Conservation (phyloP, 139 green algal species). For the Chlamydomonas sphaeroides region DNA sequence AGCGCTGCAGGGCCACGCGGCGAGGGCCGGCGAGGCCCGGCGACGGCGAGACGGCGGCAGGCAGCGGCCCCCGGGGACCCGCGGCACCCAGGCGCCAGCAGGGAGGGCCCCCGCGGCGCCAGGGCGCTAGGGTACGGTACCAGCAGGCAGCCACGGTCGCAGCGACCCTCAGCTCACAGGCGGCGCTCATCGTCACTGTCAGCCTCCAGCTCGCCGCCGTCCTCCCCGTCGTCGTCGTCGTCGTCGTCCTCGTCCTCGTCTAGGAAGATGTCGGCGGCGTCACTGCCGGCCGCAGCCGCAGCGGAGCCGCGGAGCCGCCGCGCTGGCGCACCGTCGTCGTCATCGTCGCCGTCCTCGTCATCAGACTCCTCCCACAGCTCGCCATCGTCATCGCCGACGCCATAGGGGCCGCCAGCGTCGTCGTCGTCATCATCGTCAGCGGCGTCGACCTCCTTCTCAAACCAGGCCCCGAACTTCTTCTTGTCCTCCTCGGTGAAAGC, state of each 20-base stretch:
- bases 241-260: slow-evolving; percentile 55
- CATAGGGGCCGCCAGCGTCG: neutral
- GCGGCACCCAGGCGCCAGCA: no score
- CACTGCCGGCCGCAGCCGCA: slow-evolving; percentile 35
- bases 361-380: slow-evolving; percentile 43
- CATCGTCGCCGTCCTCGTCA: slow-evolving; percentile 32
- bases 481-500: slow-evolving; percentile 93
- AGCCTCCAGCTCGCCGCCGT: slow-evolving; percentile 40
- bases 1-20: no score
- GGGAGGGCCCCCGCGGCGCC: no score
- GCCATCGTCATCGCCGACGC: slow-evolving; percentile 50
- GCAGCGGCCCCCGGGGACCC: no score
- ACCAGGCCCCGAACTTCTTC: slow-evolving; percentile 78
- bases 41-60: no score
- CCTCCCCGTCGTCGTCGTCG: slow-evolving; percentile 46
- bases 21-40: no score
- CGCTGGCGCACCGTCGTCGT: slow-evolving; percentile 1
- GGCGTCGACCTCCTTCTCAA: slow-evolving; percentile 59
- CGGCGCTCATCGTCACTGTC: slow-evolving; percentile 39
- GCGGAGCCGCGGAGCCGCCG: no score
- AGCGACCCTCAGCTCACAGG: no score
- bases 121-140: no score
- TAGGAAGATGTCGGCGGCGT: slow-evolving; percentile 45
- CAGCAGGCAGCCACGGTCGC: no score
- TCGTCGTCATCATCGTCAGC: slow-evolving; percentile 55